Conservation (phyloP, 2,329 filamentous ascomycete species). For the Aspergillus arachidicola region DNA sequence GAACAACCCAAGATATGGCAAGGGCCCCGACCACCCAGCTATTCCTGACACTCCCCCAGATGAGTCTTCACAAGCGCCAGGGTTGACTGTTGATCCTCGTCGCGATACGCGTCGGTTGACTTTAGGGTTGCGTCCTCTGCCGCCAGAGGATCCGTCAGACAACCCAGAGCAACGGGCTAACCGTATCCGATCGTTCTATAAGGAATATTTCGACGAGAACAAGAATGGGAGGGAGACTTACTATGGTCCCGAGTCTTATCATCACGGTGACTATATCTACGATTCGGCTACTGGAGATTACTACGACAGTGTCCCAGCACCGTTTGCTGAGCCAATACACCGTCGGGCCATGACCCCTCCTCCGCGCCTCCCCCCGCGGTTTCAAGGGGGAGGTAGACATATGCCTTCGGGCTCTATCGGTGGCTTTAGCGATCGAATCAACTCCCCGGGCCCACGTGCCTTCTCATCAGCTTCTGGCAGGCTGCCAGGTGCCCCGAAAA, state of each 20-base stretch:
- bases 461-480: constrained; percentile 64
- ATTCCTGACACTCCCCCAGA: constrained; percentile 26
- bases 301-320: constrained; percentile 41
- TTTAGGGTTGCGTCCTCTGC: constrained; percentile 76
- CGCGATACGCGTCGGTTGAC: constrained; percentile 56
- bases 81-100: constrained; percentile 29
- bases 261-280: constrained; percentile 62
- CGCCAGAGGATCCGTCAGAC: constrained; percentile 81
- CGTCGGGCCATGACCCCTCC: constrained; percentile 96
- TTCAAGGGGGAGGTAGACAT: constrained; percentile 50
- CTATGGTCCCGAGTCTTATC: constrained; percentile 69
- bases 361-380: constrained; percentile 66
- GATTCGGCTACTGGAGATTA: constrained; percentile 49
- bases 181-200: constrained; percentile 97
- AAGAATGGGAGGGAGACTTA: constrained; percentile 60
- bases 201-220: constrained; percentile 95
- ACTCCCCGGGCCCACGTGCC: constrained; percentile 56
- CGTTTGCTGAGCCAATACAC: constrained; percentile 81
- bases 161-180: constrained; percentile 94
- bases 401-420: constrained; percentile 50
- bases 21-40: constrained; percentile 15
- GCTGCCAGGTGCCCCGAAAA: constrained; percentile 45
- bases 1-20: constrained; percentile 21
- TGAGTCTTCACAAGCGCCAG: constrained; percentile 27
- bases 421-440: constrained; percentile 31